Percentiles rank a stretch among this genome's conserved stretches.
phyloP scores from a whole-genome alignment of 257 asterid genomes.

The Avicennia marina region DNA sequence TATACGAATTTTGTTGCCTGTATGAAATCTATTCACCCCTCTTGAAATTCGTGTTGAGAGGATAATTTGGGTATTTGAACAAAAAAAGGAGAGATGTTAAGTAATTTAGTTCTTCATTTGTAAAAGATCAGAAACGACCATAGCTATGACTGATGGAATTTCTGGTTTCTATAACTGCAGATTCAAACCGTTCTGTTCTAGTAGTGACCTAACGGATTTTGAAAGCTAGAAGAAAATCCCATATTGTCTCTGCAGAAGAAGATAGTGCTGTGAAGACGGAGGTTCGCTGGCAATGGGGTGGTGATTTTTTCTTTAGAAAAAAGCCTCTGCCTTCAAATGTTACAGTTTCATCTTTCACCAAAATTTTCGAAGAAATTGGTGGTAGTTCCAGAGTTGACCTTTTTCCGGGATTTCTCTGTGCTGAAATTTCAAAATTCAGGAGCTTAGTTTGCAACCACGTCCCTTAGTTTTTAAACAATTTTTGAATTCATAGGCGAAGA shows the following conservation, averaged over 20 bases:
- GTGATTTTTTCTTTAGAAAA: neutral
- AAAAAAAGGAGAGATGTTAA: neutral
- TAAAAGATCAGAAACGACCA: neutral
- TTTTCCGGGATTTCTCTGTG: no score
- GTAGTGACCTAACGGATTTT: neutral
- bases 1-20: neutral
- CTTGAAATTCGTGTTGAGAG: neutral
- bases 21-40: slow-evolving; percentile 4
- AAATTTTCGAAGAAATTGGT: no score
- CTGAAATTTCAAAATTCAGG: no score
- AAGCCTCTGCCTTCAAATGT: no score
- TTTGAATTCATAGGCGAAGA: neutral
- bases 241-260: neutral
- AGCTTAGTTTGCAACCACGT: no score
- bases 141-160: neutral
- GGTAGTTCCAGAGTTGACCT: no score
- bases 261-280: neutral
- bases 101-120: neutral
- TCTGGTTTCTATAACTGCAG: neutral
- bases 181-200: neutral
- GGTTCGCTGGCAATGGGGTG: neutral
- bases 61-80: neutral
- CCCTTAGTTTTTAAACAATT: neutral
- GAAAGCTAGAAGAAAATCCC: neutral
- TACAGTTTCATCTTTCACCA: neutral